phyloP scores from a whole-genome alignment of 768 basidiomycete genomes.

The Russula brevipes region DNA sequence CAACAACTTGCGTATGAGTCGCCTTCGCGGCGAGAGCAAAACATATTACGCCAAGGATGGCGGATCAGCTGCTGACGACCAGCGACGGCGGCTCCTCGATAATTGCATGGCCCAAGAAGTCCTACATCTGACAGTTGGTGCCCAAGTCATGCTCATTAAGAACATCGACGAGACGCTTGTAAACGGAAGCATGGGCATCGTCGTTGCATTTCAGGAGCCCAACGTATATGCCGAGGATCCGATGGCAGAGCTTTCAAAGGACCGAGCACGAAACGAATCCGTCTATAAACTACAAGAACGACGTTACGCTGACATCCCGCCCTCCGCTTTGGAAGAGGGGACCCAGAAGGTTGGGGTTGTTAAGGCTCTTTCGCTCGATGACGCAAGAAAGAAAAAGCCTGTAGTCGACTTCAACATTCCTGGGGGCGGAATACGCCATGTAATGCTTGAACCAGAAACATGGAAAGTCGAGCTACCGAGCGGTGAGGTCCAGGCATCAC shows the following conservation, averaged over 20 bases:
- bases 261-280: not conserved
- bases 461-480: conserved; percentile 89
- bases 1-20: conserved; percentile 63
- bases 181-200: conserved; percentile 89
- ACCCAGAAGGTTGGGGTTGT: not conserved
- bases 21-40: conserved; percentile 49
- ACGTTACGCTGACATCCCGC: not conserved
- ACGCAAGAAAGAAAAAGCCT: conserved; percentile 41
- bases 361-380: conserved; percentile 11
- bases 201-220: conserved; percentile 67
- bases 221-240: conserved; percentile 27
- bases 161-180: conserved; percentile 88
- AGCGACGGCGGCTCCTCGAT: conserved; percentile 70
- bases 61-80: conserved; percentile 48
- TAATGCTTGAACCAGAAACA: conserved; percentile 60
- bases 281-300: conserved; percentile 1
- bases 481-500: conserved; percentile 75
- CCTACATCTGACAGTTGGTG: conserved; percentile 68
- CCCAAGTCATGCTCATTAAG: conserved; percentile 96
- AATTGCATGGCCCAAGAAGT: conserved; percentile 85
- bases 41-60: conserved; percentile 58
- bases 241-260: not conserved
- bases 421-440: conserved; percentile 47
- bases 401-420: conserved; percentile 74
- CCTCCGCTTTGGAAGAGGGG: not conserved